These are phyloP conservation scores for Fonsecaea monophora DNA, from an alignment of 2,329 filamentous ascomycete genomes.

Conservation along the genomic window DNA sequence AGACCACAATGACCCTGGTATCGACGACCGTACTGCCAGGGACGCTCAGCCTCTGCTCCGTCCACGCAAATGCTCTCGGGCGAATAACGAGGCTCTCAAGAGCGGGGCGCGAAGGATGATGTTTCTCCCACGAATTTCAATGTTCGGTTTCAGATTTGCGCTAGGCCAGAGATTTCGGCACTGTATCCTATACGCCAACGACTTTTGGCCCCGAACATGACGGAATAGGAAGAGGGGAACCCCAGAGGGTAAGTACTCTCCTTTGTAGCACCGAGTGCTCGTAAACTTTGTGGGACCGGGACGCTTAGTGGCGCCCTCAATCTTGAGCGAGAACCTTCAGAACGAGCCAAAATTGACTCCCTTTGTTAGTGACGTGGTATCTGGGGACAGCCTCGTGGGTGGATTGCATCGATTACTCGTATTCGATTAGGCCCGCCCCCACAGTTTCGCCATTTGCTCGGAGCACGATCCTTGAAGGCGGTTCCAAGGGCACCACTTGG, in stretches of 20 bases:
- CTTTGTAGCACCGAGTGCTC: neutral
- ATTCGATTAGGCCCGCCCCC: slow-evolving; percentile 75
- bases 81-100: slow-evolving; percentile 17
- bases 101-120: slow-evolving; percentile 15
- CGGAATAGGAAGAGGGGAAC: neutral
- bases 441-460: slow-evolving; percentile 82
- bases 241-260: neutral
- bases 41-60: neutral
- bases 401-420: slow-evolving; percentile 59
- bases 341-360: neutral
- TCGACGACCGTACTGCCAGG: neutral
- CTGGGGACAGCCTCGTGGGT: neutral
- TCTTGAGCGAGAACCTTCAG: slow-evolving; percentile 7
- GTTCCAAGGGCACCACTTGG: slow-evolving; percentile 77
- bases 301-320: neutral
- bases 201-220: neutral
- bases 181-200: neutral
- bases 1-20: neutral
- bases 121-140: slow-evolving; percentile 24
- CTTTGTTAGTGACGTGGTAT: neutral
- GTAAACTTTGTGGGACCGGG: neutral
- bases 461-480: slow-evolving; percentile 79
- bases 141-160: slow-evolving; percentile 22
- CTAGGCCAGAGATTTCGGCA: slow-evolving; percentile 7
- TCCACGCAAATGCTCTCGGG: neutral